Evolutionary conservation across 2,329 filamentous ascomycete species (phyloP), one percentile per base, ranked within the genome.

Genomic region (Monosporascus sp.): DNA sequence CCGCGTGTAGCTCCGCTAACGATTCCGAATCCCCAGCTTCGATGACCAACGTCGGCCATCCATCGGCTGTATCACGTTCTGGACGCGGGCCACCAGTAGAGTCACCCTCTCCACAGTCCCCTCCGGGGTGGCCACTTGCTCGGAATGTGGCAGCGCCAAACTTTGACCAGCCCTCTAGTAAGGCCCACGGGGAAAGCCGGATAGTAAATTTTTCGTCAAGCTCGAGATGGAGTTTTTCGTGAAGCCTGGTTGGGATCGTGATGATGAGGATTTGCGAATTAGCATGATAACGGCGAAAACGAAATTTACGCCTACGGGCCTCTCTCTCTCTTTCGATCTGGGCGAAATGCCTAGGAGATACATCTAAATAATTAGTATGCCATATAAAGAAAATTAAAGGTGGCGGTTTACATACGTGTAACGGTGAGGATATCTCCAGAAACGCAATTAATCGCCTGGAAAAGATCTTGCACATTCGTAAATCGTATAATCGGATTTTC

Each of bases 11-110:
- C 17, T 31, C 20, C n/a, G 7, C 22, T 26, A 53, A 48, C 7
- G 52, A 34, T 41, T 53, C 41, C 20, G 47, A 50, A 41, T 40
- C 26, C 31, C 52, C 52, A 50, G 52, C 48, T 26, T 53, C 43
- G 43, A 53, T 53, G 22, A 48, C 48, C 3, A 53, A 36, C n/a
- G 52, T 53, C 48, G 52, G 52, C 52, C 52, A 53, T 16, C 19
- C 4, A 36, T 14, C 34, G 11, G n/a, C n/a, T 8, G 48, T 38
- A 20, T 24, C 17, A 22, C 52, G 49, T 45, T 24, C 37, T 38
- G 44, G 43, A 5, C 4, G 24, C 40, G 37, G 52, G 24, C 48
- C 49, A 31, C 52, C 52, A 43, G 26, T n/a, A 5, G 52, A 54
- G 19, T 54, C 52, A 17, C 44, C 49, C 45, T 54, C 52, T 31